A percentile compares a stretch with the other conserved stretches of the same genome.
These are phyloP conservation scores for Xylaria digitata DNA, from an alignment of 2,329 filamentous ascomycete genomes.

Conservation along the genomic window DNA sequence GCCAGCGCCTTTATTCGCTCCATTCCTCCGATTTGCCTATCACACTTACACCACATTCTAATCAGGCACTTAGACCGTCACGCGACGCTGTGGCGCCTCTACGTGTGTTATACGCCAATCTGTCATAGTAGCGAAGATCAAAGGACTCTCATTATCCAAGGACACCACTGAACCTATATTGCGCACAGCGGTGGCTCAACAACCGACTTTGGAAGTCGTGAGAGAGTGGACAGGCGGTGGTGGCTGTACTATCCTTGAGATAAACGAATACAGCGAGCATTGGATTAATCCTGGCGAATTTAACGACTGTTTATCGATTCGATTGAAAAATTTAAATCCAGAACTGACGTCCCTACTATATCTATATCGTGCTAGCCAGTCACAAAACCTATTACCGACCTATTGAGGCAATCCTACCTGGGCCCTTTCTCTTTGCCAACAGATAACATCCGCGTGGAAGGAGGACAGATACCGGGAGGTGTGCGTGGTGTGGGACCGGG, in stretches of 20 bases:
- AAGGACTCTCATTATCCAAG: background rate
- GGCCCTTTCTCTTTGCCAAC: conserved; percentile 17
- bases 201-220: conserved; percentile 1
- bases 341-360: conserved; percentile 1
- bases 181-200: background rate
- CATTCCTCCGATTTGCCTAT: conserved; percentile 21
- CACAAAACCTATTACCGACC: conserved; percentile 7
- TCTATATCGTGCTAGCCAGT: background rate
- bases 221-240: conserved; percentile 22
- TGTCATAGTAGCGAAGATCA: conserved; percentile 1
- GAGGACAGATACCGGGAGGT: conserved; percentile 13
- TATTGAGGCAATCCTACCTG: conserved; percentile 4
- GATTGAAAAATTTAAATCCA: background rate
- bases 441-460: conserved; percentile 21
- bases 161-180: conserved; percentile 2
- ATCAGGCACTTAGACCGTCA: conserved; percentile 12
- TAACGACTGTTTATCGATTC: conserved; percentile 5
- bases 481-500: conserved; percentile 31
- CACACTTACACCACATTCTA: conserved; percentile 16
- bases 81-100: conserved; percentile 5
- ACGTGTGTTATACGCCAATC: conserved; percentile 1
- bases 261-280: conserved; percentile 17
- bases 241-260: conserved; percentile 12
- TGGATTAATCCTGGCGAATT: conserved; percentile 11
- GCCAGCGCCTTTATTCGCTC: conserved; percentile 4